Conservation (phyloP, 352 stramenopile genomes). For the Pythium biforme region DNA sequence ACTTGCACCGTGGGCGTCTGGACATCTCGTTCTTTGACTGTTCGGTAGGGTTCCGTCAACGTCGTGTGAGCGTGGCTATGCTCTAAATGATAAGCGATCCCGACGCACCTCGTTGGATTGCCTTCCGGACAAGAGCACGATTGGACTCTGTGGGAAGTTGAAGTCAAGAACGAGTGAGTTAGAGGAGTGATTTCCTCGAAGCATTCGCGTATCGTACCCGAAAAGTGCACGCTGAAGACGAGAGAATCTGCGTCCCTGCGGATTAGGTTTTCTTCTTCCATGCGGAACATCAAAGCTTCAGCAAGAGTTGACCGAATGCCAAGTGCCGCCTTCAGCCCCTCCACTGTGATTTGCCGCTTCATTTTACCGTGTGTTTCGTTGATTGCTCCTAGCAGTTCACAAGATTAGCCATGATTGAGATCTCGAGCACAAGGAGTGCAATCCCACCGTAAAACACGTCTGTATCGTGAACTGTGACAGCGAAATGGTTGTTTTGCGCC, state of each 20-base stretch:
- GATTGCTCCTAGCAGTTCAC: slow-evolving; percentile 27
- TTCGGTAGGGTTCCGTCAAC: not conserved
- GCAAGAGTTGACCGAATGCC: slow-evolving; percentile 10
- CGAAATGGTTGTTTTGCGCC: slow-evolving; percentile 8
- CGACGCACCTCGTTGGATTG: slow-evolving; percentile 25
- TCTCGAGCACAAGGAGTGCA: not conserved
- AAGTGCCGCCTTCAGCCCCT: slow-evolving; percentile 25
- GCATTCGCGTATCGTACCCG: slow-evolving; percentile 16
- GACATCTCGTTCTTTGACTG: not conserved
- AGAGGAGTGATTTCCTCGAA: too few species aligned
- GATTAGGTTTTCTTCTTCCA: slow-evolving; percentile 40
- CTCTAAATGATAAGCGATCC: too few species aligned
- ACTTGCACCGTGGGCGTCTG: not conserved
- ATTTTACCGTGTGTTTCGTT: slow-evolving; percentile 37
- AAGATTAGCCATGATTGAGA: not conserved
- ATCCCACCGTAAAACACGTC: slow-evolving; percentile 25
- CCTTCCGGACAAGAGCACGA: slow-evolving; percentile 25
- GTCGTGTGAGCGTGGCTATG: not conserved
- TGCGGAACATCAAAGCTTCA: slow-evolving; percentile 32
- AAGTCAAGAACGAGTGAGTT: not conserved
- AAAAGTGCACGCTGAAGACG: slow-evolving; percentile 31
- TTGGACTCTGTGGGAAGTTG: slow-evolving; percentile 18
- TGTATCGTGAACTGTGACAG: slow-evolving; percentile 25
- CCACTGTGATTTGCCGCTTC: slow-evolving; percentile 27
- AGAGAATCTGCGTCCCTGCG: slow-evolving; percentile 11